Evolutionary conservation across 345 rosid genomes (phyloP).

Genomic region (Salix caprea): DNA sequence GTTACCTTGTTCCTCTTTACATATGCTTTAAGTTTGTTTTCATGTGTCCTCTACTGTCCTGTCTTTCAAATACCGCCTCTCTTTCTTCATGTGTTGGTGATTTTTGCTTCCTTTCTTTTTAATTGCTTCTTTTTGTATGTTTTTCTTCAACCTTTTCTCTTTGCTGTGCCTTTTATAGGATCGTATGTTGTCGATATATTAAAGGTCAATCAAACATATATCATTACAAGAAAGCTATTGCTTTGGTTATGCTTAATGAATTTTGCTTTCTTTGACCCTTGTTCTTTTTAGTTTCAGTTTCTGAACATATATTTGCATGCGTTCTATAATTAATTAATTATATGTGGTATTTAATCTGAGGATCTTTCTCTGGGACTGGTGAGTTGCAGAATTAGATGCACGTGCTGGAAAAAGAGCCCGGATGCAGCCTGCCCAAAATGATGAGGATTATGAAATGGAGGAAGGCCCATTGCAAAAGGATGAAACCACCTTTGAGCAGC

Average conservation of each 20-base stretch:
- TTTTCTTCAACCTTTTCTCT: background rate
- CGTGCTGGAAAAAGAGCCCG: slow-evolving; percentile 77
- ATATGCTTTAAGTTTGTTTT: background rate
- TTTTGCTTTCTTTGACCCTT: background rate
- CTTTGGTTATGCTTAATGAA: background rate
- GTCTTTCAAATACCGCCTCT: background rate
- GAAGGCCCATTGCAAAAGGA: slow-evolving; percentile 45
- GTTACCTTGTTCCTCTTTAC: background rate
- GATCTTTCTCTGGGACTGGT: slow-evolving; percentile 14
- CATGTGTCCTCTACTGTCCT: background rate
- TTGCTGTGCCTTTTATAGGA: background rate
- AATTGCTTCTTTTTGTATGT: background rate
- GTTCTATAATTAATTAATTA: background rate
- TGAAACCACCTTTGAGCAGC: slow-evolving; percentile 67
- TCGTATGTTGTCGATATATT: background rate
- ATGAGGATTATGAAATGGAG: slow-evolving; percentile 53
- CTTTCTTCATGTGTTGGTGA: background rate
- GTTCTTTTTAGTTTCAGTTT: slow-evolving; percentile 9
- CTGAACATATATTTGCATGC: background rate
- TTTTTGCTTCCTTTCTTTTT: background rate
- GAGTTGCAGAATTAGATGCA: slow-evolving; percentile 51
- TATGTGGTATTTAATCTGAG: slow-evolving; percentile 13
- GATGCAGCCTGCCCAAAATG: slow-evolving; percentile 58
- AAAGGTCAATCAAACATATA: background rate
- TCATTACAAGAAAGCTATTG: background rate